Conservation (phyloP, 164 flowering plant genomes). For the Pachysandra terminalis region DNA sequence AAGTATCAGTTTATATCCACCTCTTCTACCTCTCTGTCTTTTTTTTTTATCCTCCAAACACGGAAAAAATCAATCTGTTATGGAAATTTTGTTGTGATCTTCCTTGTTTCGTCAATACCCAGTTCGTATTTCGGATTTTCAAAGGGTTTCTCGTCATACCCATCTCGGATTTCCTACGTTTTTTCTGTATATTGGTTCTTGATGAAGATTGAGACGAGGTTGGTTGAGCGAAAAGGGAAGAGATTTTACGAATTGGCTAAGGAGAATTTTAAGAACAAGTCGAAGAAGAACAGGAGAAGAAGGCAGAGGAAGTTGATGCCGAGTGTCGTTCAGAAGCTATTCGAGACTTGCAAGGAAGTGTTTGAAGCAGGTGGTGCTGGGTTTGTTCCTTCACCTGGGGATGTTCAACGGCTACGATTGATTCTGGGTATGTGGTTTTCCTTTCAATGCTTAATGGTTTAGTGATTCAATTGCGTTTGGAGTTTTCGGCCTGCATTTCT, state of each 20-base stretch:
- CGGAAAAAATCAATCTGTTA: too few relatives aligned
- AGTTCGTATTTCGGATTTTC: too few relatives aligned
- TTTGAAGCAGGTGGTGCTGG: conserved; percentile 49
- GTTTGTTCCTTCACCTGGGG: conserved; percentile 36
- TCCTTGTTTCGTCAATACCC: too few relatives aligned
- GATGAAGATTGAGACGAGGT: conserved; percentile 24
- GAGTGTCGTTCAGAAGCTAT: conserved; percentile 44
- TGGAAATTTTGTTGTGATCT: too few relatives aligned
- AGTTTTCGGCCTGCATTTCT: neutral
- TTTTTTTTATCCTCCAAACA: too few relatives aligned
- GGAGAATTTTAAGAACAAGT: conserved; percentile 12
- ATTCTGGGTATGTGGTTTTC: conserved; percentile 37
- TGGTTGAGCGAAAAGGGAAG: conserved; percentile 7
- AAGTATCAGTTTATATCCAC: too few relatives aligned
- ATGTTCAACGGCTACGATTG: conserved; percentile 34
- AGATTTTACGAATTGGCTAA: conserved; percentile 5
- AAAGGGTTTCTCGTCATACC: conserved; percentile 4
- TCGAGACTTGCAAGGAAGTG: conserved; percentile 52
- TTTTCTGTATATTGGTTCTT: conserved; percentile 7
- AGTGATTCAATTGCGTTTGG: too few relatives aligned
- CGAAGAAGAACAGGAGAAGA: conserved; percentile 41
- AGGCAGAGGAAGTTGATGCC: conserved; percentile 29
- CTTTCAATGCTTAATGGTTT: too few relatives aligned
- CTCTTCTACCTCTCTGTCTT: too few relatives aligned
- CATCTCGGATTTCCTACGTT: conserved; percentile 2